phyloP scores from a whole-genome alignment of 2,329 filamentous ascomycete genomes.

The Diaporthe sp. region DNA sequence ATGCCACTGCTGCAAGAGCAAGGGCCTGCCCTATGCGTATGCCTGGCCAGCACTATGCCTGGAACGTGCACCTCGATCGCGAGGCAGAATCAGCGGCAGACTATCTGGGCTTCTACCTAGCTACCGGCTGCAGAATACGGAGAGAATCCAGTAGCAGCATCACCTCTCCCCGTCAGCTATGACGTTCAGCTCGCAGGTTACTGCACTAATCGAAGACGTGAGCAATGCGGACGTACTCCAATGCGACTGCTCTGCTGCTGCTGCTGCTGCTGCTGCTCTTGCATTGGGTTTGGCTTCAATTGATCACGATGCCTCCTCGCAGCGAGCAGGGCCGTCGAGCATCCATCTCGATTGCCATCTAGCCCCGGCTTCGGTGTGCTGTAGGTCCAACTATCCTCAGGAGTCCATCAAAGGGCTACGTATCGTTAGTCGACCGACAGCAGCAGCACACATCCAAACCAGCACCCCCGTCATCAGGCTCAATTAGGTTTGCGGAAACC shows the following conservation, averaged over 20 bases:
- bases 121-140: neutral
- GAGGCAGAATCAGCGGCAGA: slow-evolving; percentile 35
- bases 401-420: neutral
- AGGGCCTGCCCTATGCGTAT: neutral
- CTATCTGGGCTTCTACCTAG: slow-evolving; percentile 18
- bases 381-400: neutral
- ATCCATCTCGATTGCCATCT: neutral
- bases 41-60: slow-evolving; percentile 1
- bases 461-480: slow-evolving; percentile 23
- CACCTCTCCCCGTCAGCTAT: slow-evolving; percentile 6
- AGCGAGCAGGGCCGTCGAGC: neutral
- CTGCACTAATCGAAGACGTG: neutral
- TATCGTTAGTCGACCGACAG: neutral
- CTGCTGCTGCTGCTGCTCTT: neutral
- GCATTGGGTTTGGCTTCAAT: neutral
- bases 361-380: neutral
- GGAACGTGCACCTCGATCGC: slow-evolving; percentile 10
- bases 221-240: neutral
- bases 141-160: neutral
- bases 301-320: neutral
- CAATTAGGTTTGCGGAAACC: slow-evolving; percentile 30
- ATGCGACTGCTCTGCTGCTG: neutral
- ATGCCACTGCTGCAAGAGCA: neutral
- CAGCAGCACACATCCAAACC: neutral
- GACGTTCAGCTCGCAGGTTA: neutral